phyloP scores from a whole-genome alignment of 129 eudicot species.

The Pittosporum tobira region DNA sequence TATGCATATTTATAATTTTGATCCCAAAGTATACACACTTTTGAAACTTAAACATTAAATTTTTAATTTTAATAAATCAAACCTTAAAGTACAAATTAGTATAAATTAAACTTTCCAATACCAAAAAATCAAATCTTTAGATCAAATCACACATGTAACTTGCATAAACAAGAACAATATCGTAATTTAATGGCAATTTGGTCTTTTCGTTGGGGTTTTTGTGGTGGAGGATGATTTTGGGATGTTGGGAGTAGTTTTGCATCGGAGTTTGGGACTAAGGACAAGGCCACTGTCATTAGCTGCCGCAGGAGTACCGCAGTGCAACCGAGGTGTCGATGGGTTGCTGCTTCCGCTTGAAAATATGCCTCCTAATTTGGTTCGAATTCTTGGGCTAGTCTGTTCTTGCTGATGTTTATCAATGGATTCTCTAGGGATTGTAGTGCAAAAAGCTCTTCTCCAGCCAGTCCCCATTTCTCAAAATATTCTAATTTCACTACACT shows the following conservation, averaged over 20 bases:
- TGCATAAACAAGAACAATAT: too few species aligned
- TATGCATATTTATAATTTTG: too few species aligned
- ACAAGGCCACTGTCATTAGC: slow-evolving; percentile 13
- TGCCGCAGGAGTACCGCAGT: slow-evolving; percentile 22
- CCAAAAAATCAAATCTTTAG: too few species aligned
- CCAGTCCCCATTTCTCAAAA: slow-evolving; percentile 73
- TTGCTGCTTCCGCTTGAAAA: slow-evolving; percentile 23
- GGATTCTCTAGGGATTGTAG: slow-evolving; percentile 43
- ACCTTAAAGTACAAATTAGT: too few species aligned
- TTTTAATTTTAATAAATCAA: too few species aligned
- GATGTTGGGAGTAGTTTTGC: slow-evolving; percentile 32
- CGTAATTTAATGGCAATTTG: too few species aligned
- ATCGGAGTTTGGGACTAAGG: slow-evolving; percentile 49
- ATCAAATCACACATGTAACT: too few species aligned
- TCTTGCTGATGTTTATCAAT: not conserved
- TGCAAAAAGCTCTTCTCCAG: slow-evolving; percentile 94
- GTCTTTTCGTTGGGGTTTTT: slow-evolving; percentile 30
- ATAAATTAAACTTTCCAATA: too few species aligned
- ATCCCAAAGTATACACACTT: too few species aligned
- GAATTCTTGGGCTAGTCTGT: slow-evolving; percentile 22
- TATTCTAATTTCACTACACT: not conserved
- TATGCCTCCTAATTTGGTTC: slow-evolving; percentile 18
- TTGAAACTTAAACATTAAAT: too few species aligned
- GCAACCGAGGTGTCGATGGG: slow-evolving; percentile 49
- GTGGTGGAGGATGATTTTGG: slow-evolving; percentile 12